Conservation (phyloP, 306 rosid species). For the Casuarina equisetifolia region DNA sequence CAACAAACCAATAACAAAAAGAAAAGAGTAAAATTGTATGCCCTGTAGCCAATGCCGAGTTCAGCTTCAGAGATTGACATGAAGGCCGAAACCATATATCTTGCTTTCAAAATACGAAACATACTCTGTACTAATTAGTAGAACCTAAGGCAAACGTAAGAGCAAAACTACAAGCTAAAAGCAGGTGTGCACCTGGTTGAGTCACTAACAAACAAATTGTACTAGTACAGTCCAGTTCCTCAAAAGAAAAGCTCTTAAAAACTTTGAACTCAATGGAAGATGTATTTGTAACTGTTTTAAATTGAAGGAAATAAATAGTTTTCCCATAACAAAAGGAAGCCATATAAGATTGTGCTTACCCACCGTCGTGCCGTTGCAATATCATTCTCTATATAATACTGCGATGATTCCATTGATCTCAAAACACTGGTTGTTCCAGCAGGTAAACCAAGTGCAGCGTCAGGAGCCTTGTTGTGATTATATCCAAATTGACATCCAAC, state of each 20-base stretch:
- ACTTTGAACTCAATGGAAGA: not conserved
- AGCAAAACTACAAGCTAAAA: not conserved
- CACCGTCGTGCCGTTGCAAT: conserved; percentile 91
- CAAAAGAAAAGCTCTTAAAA: not conserved
- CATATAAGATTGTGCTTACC: conserved; percentile 77
- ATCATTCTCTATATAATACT: conserved; percentile 70
- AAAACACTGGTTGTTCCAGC: conserved; percentile 58
- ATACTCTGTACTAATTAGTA: not conserved
- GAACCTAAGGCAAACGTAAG: not conserved
- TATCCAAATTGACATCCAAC: conserved; percentile 75
- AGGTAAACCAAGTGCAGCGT: conserved; percentile 72
- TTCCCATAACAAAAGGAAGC: conserved; percentile 37
- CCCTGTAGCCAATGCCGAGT: not conserved
- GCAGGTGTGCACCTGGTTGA: not conserved
- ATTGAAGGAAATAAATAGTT: conserved; percentile 16
- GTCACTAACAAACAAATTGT: not conserved
- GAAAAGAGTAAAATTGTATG: not conserved
- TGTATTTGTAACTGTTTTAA: not conserved
- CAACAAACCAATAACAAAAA: not conserved
- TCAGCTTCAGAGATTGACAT: not conserved
- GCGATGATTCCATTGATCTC: conserved; percentile 90
- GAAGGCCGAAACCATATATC: not conserved
- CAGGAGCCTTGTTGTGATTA: conserved; percentile 40
- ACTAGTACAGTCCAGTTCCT: not conserved
- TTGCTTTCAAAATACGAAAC: not conserved